Percentiles rank a stretch among this genome's conserved stretches.
phyloP scores from a whole-genome alignment of 2,329 filamentous ascomycete species.

The Trichothecium roseum region DNA sequence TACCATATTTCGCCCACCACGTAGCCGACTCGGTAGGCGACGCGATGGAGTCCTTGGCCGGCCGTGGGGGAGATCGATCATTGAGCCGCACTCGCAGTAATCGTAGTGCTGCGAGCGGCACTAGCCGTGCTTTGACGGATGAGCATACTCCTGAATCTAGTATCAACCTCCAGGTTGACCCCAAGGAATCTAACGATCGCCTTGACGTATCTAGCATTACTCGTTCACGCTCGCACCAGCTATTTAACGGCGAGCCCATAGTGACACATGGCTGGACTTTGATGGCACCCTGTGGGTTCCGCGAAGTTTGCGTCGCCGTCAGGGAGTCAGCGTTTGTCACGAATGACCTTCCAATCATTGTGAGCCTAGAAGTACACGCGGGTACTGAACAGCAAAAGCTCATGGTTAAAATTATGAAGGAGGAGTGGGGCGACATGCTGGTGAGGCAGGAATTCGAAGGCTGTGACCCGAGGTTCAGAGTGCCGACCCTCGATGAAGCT shows the following conservation, averaged over 20 bases:
- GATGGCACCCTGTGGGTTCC: conserved; percentile 77
- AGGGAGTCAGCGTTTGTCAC: conserved; percentile 66
- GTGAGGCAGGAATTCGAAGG: conserved; percentile 47
- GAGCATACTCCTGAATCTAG: conserved; percentile 21
- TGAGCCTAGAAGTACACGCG: conserved; percentile 88
- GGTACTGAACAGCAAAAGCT: conserved; percentile 72
- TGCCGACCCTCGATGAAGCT: conserved; percentile 63
- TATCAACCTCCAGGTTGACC: conserved; percentile 13
- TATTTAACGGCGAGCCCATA: conserved; percentile 53
- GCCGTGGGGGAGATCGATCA: conserved; percentile 18
- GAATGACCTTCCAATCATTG: conserved; percentile 72
- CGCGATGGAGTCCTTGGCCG: conserved; percentile 12
- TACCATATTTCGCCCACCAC: conserved; percentile 33
- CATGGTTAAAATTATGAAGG: conserved; percentile 90
- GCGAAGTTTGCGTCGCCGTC: conserved; percentile 75
- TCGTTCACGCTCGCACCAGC: conserved; percentile 11
- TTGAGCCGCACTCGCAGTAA: conserved; percentile 25
- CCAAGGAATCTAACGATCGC: conserved; percentile 22
- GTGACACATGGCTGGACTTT: conserved; percentile 79
- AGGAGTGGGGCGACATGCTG: conserved; percentile 71
- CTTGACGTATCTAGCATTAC: conserved; percentile 17
- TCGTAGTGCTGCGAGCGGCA: conserved; percentile 16
- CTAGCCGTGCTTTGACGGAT: conserved; percentile 18
- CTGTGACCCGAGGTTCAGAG: conserved; percentile 39
- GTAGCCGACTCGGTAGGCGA: conserved; percentile 25